phyloP scores from a whole-genome alignment of 23 red algal species.

The Gracilaria caudata region DNA sequence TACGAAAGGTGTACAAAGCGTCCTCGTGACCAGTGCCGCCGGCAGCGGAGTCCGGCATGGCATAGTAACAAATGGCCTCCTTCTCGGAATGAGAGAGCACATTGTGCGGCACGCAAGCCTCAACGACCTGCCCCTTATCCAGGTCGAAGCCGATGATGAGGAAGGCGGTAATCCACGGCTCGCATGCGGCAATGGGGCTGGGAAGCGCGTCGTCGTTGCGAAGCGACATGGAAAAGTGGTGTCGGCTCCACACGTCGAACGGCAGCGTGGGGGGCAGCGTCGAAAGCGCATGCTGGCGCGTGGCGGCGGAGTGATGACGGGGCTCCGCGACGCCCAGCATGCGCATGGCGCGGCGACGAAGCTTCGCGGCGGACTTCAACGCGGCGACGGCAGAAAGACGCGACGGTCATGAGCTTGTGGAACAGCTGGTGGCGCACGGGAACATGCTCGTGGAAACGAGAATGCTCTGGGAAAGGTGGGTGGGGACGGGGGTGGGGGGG shows the following conservation, averaged over 20 bases:
- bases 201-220: neutral
- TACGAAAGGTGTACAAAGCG: conserved; percentile 44
- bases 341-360: conserved; percentile 48
- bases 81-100: conserved; percentile 32
- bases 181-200: neutral
- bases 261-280: conserved; percentile 26
- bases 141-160: conserved; percentile 58
- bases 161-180: conserved; percentile 41
- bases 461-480: neutral
- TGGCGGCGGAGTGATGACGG: conserved; percentile 4
- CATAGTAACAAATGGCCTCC: conserved; percentile 22
- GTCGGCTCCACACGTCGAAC: conserved; percentile 32
- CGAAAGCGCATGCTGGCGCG: conserved; percentile 20
- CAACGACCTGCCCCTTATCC: conserved; percentile 53
- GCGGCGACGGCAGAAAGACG: neutral
- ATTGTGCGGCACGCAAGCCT: conserved; percentile 34
- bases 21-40: conserved; percentile 37
- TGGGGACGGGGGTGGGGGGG: neutral
- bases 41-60: conserved; percentile 58
- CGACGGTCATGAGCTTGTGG: neutral
- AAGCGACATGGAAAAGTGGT: neutral
- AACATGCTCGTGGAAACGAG: neutral
- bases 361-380: conserved; percentile 36
- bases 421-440: neutral
- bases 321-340: conserved; percentile 28